Evolutionary conservation across 768 basidiomycete genomes (phyloP).

Genomic region (Suillus fuscotomentosus): DNA sequence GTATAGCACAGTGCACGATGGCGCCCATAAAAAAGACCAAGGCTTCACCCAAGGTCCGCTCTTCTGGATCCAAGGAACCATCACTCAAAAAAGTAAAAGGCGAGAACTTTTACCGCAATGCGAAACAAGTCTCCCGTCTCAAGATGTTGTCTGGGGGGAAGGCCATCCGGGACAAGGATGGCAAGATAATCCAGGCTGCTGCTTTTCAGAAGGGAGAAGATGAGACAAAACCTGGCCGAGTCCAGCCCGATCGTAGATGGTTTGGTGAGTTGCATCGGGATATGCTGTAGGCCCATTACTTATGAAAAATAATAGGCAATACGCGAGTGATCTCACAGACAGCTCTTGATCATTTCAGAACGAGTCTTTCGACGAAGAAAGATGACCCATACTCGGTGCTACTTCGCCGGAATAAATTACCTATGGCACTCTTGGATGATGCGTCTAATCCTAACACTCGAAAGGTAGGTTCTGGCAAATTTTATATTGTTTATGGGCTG

Average conservation of each 20-base stretch:
- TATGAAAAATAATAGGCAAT: conserved; percentile 59
- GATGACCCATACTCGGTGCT: conserved; percentile 97
- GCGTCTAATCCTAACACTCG: conserved; percentile 75
- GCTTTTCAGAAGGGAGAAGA: conserved; percentile 96
- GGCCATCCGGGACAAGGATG: conserved; percentile 85
- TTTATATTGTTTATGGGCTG: not conserved
- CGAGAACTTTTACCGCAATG: conserved; percentile 98
- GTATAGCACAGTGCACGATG: conserved; percentile 17
- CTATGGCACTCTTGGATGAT: conserved; percentile 94
- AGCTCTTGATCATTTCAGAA: conserved; percentile 94
- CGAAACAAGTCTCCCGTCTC: conserved; percentile 77
- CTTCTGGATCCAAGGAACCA: conserved; percentile 47
- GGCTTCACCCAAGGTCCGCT: conserved; percentile 34
- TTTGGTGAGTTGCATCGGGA: conserved; percentile 59
- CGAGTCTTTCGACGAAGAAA: conserved; percentile 78
- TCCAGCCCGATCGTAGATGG: conserved; percentile 95
- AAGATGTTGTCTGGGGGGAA: conserved; percentile 95
- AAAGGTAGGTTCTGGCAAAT: conserved; percentile 50
- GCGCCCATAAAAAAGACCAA: conserved; percentile 28
- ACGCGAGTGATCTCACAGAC: conserved; percentile 98
- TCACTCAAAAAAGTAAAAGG: conserved; percentile 77
- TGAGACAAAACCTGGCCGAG: conserved; percentile 85
- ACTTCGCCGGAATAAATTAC: conserved; percentile 90
- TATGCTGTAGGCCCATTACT: not conserved
- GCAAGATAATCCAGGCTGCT: conserved; percentile 91